Base-by-base conservation (phyloP, 768 basidiomycete species). In the Tulasnella calospora region DNA sequence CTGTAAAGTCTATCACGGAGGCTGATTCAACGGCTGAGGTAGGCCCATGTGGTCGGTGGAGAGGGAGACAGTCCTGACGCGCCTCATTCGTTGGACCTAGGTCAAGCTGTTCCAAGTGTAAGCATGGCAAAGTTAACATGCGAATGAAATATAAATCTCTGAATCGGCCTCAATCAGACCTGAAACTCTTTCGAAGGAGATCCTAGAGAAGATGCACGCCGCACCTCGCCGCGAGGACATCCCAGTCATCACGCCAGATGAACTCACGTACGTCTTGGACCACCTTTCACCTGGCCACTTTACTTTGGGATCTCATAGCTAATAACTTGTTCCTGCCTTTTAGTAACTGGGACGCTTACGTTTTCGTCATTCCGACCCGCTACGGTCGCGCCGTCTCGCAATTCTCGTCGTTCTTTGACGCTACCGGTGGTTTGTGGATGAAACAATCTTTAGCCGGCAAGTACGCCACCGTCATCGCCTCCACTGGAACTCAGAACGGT, bases 161-260 rank as follows among this genome's bases (percentile, higher is more conserved):
- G 17, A 87, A 86, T 2, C 88, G 88, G 55, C 19, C 87, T 87
- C 78, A 87, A 84, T 57, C 36, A 78, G 78, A 82, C 81, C 84
- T 73, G 85, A 85, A 79, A 85, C 83, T 36, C 83, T 86, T 73
- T 79, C 83, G 36, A 82, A 84, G n/a, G 86, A 86, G 79, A 80
- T 84, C 77, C 81, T 84, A 15, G 80, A 73, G 33, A 83, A 83
- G 82, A 83, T 86, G 83, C 83, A 83, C 67, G 82, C 83, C 36
- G 75, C 79, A 17, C 83, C 83, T 71, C 79, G 81, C 46, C 82
- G 84, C 75, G 82, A 83, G 57, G 83, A 84, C 81, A 44, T 77
- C 84, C 85, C 85, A 27, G 79, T 84, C 76, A 79, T 85, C 80
- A 85, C 80, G 38, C 82, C 84, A 40, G 81, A 85, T 61, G 84